Percentiles rank a stretch among this genome's conserved stretches.
Conservation (phyloP, 257 asterid genomes). For the Hygrophila difformis region DNA sequence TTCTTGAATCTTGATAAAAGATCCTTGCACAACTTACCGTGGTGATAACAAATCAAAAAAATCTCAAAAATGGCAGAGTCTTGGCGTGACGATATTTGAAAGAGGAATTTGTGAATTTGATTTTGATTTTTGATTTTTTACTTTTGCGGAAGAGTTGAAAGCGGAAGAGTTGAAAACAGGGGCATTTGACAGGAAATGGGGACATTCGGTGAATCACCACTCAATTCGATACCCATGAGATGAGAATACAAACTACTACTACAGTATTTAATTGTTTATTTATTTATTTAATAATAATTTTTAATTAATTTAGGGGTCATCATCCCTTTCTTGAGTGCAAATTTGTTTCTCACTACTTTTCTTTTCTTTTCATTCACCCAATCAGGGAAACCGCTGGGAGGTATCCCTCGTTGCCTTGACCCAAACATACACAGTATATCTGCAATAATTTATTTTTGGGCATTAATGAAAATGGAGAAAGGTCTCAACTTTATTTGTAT, state of each 20-base stretch:
- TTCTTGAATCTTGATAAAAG: too few species aligned
- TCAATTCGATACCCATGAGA: constrained; percentile 8
- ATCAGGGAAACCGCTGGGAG: constrained; percentile 14
- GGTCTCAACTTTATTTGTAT: neutral
- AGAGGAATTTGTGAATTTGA: too few species aligned
- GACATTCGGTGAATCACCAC: constrained; percentile 28
- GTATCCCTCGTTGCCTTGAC: constrained; percentile 16
- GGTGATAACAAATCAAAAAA: too few species aligned
- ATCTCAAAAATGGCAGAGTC: too few species aligned
- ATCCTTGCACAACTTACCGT: too few species aligned
- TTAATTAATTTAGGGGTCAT: too few species aligned
- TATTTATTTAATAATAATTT: too few species aligned
- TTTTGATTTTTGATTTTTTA: too few species aligned
- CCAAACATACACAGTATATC: too few species aligned
- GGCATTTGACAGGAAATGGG: constrained; percentile 20
- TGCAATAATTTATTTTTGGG: constrained; percentile 7
- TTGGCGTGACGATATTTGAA: constrained; percentile 30
- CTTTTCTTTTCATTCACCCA: neutral
- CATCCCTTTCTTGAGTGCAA: too few species aligned
- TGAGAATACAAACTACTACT: neutral
- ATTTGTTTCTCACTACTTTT: neutral
- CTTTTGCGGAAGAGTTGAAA: constrained; percentile 16
- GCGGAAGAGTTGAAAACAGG: constrained; percentile 22
- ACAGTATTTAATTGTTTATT: too few species aligned
- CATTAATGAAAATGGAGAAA: constrained; percentile 12